Evolutionary conservation across 192 early-diverging fungal species (phyloP), one percentile per base, ranked within the genome.

Genomic region (Coemansia sp.): DNA sequence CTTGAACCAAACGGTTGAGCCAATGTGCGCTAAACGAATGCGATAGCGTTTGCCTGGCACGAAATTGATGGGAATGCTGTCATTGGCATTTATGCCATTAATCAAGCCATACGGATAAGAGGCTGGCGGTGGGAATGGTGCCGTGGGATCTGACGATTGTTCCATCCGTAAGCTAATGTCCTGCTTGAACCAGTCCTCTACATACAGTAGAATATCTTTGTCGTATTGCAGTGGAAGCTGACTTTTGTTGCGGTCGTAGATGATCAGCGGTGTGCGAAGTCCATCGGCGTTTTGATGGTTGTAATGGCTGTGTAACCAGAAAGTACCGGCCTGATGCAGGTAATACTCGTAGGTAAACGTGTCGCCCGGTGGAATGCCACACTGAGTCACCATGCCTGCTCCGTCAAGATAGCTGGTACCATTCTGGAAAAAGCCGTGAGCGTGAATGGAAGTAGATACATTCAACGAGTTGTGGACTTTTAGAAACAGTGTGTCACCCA

Each of bases 381-480:
- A 90, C 62, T 89, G 79, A n/a, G 87, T 86, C 44, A 83, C 69
- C 63, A 81, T 83, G 19, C 63, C 58, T 0, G 84, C 65, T 11
- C 90, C 89, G 69, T 91, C 91, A 38, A 81, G 68, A 65, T 79
- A 84, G 57, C 53, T 66, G 33, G 82, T 82, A 24, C 83, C 84
- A 49, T 80, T 85, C 58, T 88, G 86, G 64, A 85, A 88, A 18
- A 91, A 39, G 17, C 91, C 91, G 67, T 93, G 91, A 2, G 75
- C 64, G 70, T 86, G 88, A 23, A 89, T 45, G 10, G 80, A 61
- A 21, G 86, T 84, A 19, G 80, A 73, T 17, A 69, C 64, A 39
- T 79, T 57, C 49, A 86, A 55, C n/a, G 66, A 66, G 65, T 86
- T 84, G 51, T 68, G 50, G 44, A 76, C 61, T 46, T 70, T 73